Evolutionary conservation across 768 basidiomycete genomes (phyloP).

Genomic region (Lactifluus piperatus): DNA sequence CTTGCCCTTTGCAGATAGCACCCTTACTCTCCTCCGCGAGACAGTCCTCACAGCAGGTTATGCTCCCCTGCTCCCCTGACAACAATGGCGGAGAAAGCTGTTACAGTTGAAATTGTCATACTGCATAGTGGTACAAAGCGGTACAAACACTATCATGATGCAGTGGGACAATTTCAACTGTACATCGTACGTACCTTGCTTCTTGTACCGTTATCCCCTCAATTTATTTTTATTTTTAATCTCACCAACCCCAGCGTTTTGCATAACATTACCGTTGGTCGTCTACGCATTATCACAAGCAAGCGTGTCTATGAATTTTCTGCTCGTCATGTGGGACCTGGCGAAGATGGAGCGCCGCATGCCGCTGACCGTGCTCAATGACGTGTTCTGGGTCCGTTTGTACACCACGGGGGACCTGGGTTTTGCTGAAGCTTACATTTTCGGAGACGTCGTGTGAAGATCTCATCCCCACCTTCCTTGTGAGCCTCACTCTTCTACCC

Average conservation of each 20-base stretch:
- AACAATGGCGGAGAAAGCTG: constrained; percentile 1
- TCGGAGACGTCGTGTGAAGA: constrained; percentile 19
- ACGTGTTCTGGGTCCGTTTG: constrained; percentile 19
- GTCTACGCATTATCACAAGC: not conserved
- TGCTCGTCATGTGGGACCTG: not conserved
- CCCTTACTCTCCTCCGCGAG: not conserved
- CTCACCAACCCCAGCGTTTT: not conserved
- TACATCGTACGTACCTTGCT: not conserved
- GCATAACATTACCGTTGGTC: not conserved
- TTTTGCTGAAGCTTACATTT: constrained; percentile 23
- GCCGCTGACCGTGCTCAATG: constrained; percentile 10
- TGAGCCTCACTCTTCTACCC: not conserved
- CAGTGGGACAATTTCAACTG: too few relatives aligned
- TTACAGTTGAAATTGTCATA: too few relatives aligned
- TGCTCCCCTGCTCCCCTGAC: constrained; percentile 2
- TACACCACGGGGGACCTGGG: constrained; percentile 16
- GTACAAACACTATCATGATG: too few relatives aligned
- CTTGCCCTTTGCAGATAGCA: constrained; percentile 4
- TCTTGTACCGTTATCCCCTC: not conserved
- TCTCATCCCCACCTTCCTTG: constrained; percentile 14
- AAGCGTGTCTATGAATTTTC: not conserved
- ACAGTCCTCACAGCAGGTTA: constrained; percentile 1
- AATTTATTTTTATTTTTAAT: not conserved
- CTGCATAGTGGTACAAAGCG: too few relatives aligned
- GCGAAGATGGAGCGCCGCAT: not conserved